Evolutionary conservation across 495 filamentous ascomycete species (phyloP).

Genomic region (Penicillium waksmanii): DNA sequence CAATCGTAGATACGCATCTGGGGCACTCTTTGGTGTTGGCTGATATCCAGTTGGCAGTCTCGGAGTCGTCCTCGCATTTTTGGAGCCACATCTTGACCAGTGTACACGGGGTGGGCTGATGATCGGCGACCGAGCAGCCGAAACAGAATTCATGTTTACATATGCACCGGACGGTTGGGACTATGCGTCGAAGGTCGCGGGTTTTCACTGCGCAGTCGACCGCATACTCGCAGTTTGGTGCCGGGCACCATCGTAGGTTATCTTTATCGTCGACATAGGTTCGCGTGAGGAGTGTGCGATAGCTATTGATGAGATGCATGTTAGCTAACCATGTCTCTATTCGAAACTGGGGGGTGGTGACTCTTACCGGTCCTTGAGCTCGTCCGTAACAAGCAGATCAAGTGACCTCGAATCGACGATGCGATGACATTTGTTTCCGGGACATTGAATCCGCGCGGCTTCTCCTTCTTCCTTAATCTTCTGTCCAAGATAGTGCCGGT

Average conservation of each 20-base stretch:
- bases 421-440: conserved; percentile 80
- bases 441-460: conserved; percentile 92
- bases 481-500: conserved; percentile 83
- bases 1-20: conserved; percentile 92
- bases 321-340: neutral
- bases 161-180: conserved; percentile 83
- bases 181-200: conserved; percentile 78
- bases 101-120: conserved; percentile 89
- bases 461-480: conserved; percentile 97
- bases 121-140: conserved; percentile 89
- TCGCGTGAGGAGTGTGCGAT: conserved; percentile 82
- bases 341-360: neutral
- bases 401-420: conserved; percentile 91
- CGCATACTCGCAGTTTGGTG: conserved; percentile 91
- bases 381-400: conserved; percentile 74
- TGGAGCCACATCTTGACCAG: conserved; percentile 96
- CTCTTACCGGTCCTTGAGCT: conserved; percentile 67
- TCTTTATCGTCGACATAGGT: conserved; percentile 98
- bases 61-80: conserved; percentile 97
- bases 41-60: conserved; percentile 99
- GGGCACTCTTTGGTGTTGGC: conserved; percentile 99
- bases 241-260: conserved; percentile 93
- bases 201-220: conserved; percentile 86
- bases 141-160: conserved; percentile 93
- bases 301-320: conserved; percentile 50